Conservation (phyloP, 1,139 yeast species). For the Protomyces inouyei region DNA sequence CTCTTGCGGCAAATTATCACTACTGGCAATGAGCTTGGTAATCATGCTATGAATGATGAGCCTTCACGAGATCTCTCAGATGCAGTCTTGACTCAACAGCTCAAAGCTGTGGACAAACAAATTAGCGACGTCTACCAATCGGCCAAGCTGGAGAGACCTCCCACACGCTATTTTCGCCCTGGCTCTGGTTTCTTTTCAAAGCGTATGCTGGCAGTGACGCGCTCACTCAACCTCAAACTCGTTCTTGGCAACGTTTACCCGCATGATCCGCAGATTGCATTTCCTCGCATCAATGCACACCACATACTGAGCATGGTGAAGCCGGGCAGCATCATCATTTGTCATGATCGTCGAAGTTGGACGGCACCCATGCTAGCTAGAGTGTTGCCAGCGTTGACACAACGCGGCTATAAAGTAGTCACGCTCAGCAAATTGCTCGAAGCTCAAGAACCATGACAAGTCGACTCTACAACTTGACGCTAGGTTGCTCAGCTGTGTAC, state of each 20-base stretch:
- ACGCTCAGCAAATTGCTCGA: not conserved
- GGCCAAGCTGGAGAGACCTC: not conserved
- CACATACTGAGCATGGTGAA: constrained; percentile 14
- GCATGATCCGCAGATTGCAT: constrained; percentile 23
- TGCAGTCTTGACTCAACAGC: not conserved
- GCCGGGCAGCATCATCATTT: constrained; percentile 22
- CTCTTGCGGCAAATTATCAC: not conserved
- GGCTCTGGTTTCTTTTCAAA: constrained; percentile 23
- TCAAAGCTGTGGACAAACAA: constrained; percentile 3
- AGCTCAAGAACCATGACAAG: not conserved
- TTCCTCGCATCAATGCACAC: constrained; percentile 16
- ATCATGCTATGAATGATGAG: constrained; percentile 27
- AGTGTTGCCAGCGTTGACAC: constrained; percentile 6
- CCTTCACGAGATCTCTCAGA: constrained; percentile 12
- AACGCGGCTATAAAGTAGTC: constrained; percentile 13
- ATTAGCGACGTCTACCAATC: constrained; percentile 1
- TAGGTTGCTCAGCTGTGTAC: not conserved
- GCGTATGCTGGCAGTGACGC: not conserved
- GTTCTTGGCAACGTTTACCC: constrained; percentile 22
- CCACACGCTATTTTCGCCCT: constrained; percentile 13
- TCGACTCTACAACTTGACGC: not conserved
- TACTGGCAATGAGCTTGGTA: constrained; percentile 19
- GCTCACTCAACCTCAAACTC: not conserved
- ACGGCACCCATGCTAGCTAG: constrained; percentile 12
- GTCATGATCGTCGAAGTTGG: constrained; percentile 25